These are phyloP conservation scores for Blastobotrys muscicola DNA, from an alignment of 805 yeast species.

Conservation along the genomic window DNA sequence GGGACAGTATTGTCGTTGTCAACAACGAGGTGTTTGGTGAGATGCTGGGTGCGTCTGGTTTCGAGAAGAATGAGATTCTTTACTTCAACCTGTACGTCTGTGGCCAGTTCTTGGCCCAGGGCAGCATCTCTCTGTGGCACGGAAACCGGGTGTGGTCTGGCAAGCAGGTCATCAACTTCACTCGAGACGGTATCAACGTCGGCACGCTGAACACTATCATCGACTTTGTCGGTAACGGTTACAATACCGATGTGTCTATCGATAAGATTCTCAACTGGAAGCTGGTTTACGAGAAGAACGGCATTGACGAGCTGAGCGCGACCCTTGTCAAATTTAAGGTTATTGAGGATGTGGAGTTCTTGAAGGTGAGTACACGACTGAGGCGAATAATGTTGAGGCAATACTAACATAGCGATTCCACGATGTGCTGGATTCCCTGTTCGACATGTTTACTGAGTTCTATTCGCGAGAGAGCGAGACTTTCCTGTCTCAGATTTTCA, in stretches of 20 bases:
- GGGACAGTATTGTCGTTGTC: conserved; percentile 68
- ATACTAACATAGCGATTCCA: conserved; percentile 11
- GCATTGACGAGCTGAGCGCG: conserved; percentile 36
- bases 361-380: conserved; percentile 30
- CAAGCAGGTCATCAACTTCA: conserved; percentile 14
- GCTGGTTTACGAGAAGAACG: conserved; percentile 34
- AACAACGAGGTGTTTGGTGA: conserved; percentile 70
- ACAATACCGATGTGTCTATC: conserved; percentile 48
- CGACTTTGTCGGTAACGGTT: conserved; percentile 59
- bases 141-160: conserved; percentile 14
- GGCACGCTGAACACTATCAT: conserved; percentile 43
- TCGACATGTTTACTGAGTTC: conserved; percentile 32
- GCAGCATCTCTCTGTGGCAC: conserved; percentile 35
- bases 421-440: conserved; percentile 22
- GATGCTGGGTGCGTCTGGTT: conserved; percentile 51
- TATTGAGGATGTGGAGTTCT: conserved; percentile 43
- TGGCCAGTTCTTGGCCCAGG: conserved; percentile 53
- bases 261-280: conserved; percentile 48
- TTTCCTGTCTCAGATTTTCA: conserved; percentile 12
- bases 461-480: conserved; percentile 7
- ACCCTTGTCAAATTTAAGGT: conserved; percentile 43
- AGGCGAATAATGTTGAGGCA: no score
- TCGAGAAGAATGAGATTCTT: conserved; percentile 46
- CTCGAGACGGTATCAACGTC: conserved; percentile 35
- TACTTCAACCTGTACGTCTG: conserved; percentile 50